Evolutionary conservation across 805 yeast species (phyloP).

Genomic region (Ogataea ramenticola): DNA sequence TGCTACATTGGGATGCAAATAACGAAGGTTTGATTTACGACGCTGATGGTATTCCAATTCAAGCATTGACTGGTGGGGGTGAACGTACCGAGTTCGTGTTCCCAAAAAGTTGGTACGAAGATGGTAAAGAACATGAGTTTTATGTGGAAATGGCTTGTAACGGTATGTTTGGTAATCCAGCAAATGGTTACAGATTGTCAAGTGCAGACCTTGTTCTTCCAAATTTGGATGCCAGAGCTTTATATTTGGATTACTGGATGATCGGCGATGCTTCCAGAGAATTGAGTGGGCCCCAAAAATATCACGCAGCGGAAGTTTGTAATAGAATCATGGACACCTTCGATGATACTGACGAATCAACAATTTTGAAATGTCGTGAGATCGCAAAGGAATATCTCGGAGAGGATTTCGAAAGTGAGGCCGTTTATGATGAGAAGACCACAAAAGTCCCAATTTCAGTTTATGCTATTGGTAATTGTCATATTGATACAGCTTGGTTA

Average conservation of each 20-base stretch:
- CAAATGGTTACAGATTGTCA: slow-evolving; percentile 57
- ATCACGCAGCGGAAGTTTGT: slow-evolving; percentile 72
- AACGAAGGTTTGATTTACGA: slow-evolving; percentile 81
- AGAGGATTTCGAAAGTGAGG: slow-evolving; percentile 49
- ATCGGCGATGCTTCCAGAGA: slow-evolving; percentile 90
- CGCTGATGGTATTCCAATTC: slow-evolving; percentile 59
- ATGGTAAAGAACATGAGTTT: slow-evolving; percentile 49
- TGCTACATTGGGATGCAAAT: slow-evolving; percentile 78
- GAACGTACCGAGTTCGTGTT: slow-evolving; percentile 70
- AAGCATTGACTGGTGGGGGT: slow-evolving; percentile 82
- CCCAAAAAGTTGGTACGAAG: slow-evolving; percentile 45
- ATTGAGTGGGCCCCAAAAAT: slow-evolving; percentile 75
- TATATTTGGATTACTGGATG: slow-evolving; percentile 79
- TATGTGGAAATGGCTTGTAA: slow-evolving; percentile 90
- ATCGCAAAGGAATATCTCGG: slow-evolving; percentile 65
- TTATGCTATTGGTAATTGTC: slow-evolving; percentile 89
- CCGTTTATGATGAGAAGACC: slow-evolving; percentile 46
- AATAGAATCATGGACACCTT: slow-evolving; percentile 79
- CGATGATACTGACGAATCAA: slow-evolving; percentile 57
- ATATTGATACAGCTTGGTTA: slow-evolving; percentile 96
- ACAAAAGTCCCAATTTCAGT: slow-evolving; percentile 45
- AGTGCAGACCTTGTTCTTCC: slow-evolving; percentile 78
- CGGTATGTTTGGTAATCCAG: slow-evolving; percentile 78
- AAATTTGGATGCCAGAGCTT: slow-evolving; percentile 68
- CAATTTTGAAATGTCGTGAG: slow-evolving; percentile 57